Base-by-base conservation (phyloP, 495 filamentous ascomycete genomes). In the Aspergillus heteromorphus region DNA sequence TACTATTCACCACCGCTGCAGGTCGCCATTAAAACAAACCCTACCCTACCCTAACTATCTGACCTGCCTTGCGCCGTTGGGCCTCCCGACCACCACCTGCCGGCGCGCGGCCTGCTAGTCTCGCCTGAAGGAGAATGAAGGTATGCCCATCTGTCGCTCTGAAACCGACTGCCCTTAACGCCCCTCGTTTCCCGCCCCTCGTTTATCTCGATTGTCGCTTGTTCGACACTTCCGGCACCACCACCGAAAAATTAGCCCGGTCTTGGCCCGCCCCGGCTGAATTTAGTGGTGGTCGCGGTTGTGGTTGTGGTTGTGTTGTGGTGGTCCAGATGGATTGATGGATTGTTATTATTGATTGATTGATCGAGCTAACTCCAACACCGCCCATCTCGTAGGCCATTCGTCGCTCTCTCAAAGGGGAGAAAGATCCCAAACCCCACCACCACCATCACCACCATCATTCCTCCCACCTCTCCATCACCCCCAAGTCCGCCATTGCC, bases 401-500 rank as follows among this genome's bases (percentile, higher is more conserved):
- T 65, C 78, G 89, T 61, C 86, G 90, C 64, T 92, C 89, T 52
- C 83, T 93, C 74, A 95, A 93, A 73, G 87, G 86, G 63, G 89
- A 92, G 53, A 91, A 88, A 67, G 86, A 87, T 57, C 71, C 75
- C 56, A 86, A 81, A 70, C 81, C 85, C 60, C 85, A 88, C 54
- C 88, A 80, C 64, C 88, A 79, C 65, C 88, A 79, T 64, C 43
- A 47, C 17, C 43, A 47, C 23, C 43, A 43, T 10, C 85, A 88
- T n/a, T n/a, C n/a, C n/a, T n/a, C n/a, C 51, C 89, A 92, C 62
- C 84, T 92, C 63, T 91, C 89, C 41, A 91, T 97, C 45, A 87
- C 91, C 1, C 89, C 89, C 52, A 98, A 98, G 66, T 86, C 90
- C 40, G 89, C 92, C n/a, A 81, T 95, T 54, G 91, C 93, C 9